These are phyloP conservation scores for Thraustotheca clavata DNA, from an alignment of 352 stramenopile genomes.

Conservation along the genomic window DNA sequence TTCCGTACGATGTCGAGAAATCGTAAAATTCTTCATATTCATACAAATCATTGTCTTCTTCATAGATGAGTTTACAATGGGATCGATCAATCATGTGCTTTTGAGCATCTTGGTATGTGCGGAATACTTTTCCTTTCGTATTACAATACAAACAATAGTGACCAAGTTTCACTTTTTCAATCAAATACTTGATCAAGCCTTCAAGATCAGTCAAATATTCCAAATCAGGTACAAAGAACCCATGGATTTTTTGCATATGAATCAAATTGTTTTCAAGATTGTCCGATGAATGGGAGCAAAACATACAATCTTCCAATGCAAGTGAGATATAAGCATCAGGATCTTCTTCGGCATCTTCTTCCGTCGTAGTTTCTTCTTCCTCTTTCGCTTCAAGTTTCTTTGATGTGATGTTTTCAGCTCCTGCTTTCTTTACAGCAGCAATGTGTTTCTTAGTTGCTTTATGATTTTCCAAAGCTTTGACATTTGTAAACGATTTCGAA, in stretches of 20 bases:
- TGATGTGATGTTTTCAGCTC: constrained; percentile 50
- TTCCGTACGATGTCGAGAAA: constrained; percentile 76
- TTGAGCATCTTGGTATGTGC: constrained; percentile 80
- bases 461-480: constrained; percentile 81
- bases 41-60: constrained; percentile 83
- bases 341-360: constrained; percentile 35
- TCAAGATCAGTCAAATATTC: constrained; percentile 88
- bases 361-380: constrained; percentile 29
- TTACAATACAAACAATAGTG: constrained; percentile 95
- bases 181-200: constrained; percentile 88
- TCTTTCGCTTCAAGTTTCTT: constrained; percentile 42
- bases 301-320: constrained; percentile 77
- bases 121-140: constrained; percentile 85
- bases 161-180: constrained; percentile 94
- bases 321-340: constrained; percentile 68
- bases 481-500: constrained; percentile 76
- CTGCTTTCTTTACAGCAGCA: constrained; percentile 68
- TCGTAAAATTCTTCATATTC: constrained; percentile 89
- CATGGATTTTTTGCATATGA: constrained; percentile 91
- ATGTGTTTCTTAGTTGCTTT: constrained; percentile 79
- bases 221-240: constrained; percentile 93
- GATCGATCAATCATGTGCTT: constrained; percentile 92
- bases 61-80: constrained; percentile 89
- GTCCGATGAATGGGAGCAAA: constrained; percentile 49
- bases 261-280: constrained; percentile 65